A percentile compares a stretch with the other conserved stretches of the same genome.
phyloP scores from a whole-genome alignment of 2,329 filamentous ascomycete genomes.

The Coleophoma crateriformis region DNA sequence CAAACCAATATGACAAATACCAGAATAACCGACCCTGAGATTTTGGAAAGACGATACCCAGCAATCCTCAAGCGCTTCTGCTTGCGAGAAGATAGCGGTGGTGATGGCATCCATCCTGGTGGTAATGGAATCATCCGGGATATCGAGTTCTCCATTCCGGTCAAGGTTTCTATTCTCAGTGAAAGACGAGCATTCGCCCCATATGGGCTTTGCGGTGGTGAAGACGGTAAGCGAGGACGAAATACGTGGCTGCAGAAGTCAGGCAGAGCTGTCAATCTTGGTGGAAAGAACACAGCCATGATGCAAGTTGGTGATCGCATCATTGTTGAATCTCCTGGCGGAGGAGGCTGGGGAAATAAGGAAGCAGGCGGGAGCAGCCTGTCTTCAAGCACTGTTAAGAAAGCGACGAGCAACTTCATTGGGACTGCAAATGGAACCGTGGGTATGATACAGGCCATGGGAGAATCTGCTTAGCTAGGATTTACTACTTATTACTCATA shows the following conservation, averaged over 20 bases:
- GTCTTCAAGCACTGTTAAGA: not conserved
- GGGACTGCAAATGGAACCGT: constrained; percentile 1
- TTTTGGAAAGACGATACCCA: constrained; percentile 71
- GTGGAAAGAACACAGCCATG: constrained; percentile 17
- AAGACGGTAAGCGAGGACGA: constrained; percentile 67
- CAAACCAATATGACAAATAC: constrained; percentile 84
- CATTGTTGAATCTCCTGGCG: constrained; percentile 15
- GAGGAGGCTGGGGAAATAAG: constrained; percentile 16
- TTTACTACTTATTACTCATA: no score
- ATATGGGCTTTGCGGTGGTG: constrained; percentile 77
- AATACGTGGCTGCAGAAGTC: constrained; percentile 67
- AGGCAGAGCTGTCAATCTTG: constrained; percentile 13
- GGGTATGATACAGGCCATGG: constrained; percentile 2
- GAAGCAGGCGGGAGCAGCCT: not conserved
- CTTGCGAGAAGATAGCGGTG: constrained; percentile 55
- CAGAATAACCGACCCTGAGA: constrained; percentile 71
- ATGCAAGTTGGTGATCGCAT: constrained; percentile 19
- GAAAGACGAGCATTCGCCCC: constrained; percentile 71
- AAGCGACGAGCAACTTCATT: constrained; percentile 1
- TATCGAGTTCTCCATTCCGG: constrained; percentile 70
- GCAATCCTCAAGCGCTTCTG: constrained; percentile 65
- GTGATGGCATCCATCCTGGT: constrained; percentile 57
- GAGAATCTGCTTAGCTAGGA: constrained; percentile 1
- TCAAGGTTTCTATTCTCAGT: constrained; percentile 73
- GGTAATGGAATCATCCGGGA: constrained; percentile 71